Conservation (phyloP, 2,329 filamentous ascomycete species). For the Ophiostoma populinum region DNA sequence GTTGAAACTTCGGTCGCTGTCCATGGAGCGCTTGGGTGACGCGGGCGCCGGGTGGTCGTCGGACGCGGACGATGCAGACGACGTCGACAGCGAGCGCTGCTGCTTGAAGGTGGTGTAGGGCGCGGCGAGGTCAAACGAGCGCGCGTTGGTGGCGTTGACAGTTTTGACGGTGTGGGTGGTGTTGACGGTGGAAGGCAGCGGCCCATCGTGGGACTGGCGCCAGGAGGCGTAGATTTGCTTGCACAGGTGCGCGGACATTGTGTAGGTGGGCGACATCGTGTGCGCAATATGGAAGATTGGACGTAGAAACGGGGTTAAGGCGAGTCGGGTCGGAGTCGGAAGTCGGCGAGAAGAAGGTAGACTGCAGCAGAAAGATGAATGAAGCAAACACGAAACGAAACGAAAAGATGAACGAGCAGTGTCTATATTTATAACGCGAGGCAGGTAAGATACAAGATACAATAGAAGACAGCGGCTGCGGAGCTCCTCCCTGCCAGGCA, state of each 20-base stretch:
- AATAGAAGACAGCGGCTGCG: no score
- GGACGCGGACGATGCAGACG: slow-evolving; percentile 8
- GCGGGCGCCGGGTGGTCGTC: slow-evolving; percentile 15
- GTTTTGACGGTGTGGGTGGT: neutral
- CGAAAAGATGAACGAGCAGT: no score
- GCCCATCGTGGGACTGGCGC: slow-evolving; percentile 29
- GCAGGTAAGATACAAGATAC: no score
- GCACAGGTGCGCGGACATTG: slow-evolving; percentile 43
- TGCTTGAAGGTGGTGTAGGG: slow-evolving; percentile 6
- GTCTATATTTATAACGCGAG: no score
- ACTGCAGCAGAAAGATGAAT: no score
- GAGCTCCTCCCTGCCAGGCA: no score
- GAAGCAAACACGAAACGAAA: no score
- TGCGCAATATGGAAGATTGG: slow-evolving; percentile 5
- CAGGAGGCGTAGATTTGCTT: slow-evolving; percentile 43
- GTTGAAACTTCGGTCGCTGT: slow-evolving; percentile 24
- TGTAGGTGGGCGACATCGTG: slow-evolving; percentile 39
- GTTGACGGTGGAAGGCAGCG: neutral
- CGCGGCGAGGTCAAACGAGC: neutral
- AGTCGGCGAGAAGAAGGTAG: neutral
- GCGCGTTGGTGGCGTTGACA: slow-evolving; percentile 8
- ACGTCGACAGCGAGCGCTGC: slow-evolving; percentile 1
- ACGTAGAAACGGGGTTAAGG: neutral
- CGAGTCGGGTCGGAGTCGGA: neutral
- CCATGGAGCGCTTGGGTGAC: slow-evolving; percentile 30